These are phyloP conservation scores for Candida smagusa DNA, from an alignment of 1,139 yeast genomes.

Conservation along the genomic window DNA sequence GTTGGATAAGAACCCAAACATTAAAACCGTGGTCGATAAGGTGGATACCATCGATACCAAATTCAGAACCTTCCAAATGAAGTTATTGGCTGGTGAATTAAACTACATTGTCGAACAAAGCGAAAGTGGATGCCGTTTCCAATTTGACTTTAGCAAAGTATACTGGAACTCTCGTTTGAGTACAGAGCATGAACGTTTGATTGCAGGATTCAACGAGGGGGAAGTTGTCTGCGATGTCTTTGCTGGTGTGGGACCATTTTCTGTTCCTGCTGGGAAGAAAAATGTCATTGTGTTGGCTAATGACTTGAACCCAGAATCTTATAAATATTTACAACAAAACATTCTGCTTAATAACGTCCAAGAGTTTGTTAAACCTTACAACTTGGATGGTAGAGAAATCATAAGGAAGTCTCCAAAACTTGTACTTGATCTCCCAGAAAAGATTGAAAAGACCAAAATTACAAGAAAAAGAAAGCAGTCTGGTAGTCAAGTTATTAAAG, in stretches of 20 bases:
- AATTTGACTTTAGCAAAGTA: conserved; percentile 86
- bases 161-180: conserved; percentile 97
- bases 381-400: conserved; percentile 81
- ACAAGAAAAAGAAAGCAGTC: conserved; percentile 33
- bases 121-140: conserved; percentile 83
- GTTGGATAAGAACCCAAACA: conserved; percentile 75
- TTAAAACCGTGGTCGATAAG: conserved; percentile 93
- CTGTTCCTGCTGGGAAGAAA: conserved; percentile 91
- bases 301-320: conserved; percentile 89
- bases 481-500: conserved; percentile 15
- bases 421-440: conserved; percentile 35
- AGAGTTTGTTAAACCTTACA: conserved; percentile 58
- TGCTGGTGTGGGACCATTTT: conserved; percentile 99
- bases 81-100: conserved; percentile 79
- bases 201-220: conserved; percentile 54
- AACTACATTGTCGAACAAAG: conserved; percentile 79
- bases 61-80: conserved; percentile 91
- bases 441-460: conserved; percentile 26
- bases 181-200: conserved; percentile 87
- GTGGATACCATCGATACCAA: conserved; percentile 81
- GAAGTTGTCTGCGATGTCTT: conserved; percentile 91
- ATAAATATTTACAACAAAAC: conserved; percentile 64
- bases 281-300: conserved; percentile 80
- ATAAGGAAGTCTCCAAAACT: conserved; percentile 59
- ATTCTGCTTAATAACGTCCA: conserved; percentile 61